Evolutionary conservation across 495 filamentous ascomycete genomes (phyloP), one percentile per base, ranked within the genome.

Genomic region (Penicillium riverlandense): DNA sequence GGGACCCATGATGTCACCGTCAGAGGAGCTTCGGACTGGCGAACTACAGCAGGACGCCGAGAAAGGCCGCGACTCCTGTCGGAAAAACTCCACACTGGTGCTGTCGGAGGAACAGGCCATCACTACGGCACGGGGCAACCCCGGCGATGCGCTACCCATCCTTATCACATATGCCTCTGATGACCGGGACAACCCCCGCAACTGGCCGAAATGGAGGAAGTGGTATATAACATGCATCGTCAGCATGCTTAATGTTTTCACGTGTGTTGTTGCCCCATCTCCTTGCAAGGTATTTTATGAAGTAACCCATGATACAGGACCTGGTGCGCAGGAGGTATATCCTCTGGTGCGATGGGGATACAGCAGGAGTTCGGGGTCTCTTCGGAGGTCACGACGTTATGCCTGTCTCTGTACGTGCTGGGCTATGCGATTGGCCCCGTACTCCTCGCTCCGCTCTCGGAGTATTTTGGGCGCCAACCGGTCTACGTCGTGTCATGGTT

Each of bases 391-490:
- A 70, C 62, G 6, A 74, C 67, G 2, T 44, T 77, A 10, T 64
- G 65, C 43, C 38, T 82, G 27, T 80, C 76, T 4, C 67, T 77
- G 2, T 80, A 72, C 54, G 60, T 82, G 0, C 62, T 83, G 0
- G 76, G 70, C 3, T 71, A 67, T 40, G 75, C 67, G 10, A 54
- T 77, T 38, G 76, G 75, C 0, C 79, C 79, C 0, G 59, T 84
- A 2, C 57, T 83, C 29, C 67, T 83, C 13, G 80, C 75, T 1
- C 84, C 84, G 0, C 64, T 85, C 1, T 77, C 72, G 16, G 84
- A 86, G 58, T 61, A 84, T 41, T 85, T 76, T 51, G 83, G 84
- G 10, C 70, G 82, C 16, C 68, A 76, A 11, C 57, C 66, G 5
- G 66, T 85, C 12, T 82, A 40, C 47, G 74, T 53, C 76, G 72